Evolutionary conservation across 2,329 filamentous ascomycete species (phyloP).

Genomic region (Cladosporium austrohemisphaericum): DNA sequence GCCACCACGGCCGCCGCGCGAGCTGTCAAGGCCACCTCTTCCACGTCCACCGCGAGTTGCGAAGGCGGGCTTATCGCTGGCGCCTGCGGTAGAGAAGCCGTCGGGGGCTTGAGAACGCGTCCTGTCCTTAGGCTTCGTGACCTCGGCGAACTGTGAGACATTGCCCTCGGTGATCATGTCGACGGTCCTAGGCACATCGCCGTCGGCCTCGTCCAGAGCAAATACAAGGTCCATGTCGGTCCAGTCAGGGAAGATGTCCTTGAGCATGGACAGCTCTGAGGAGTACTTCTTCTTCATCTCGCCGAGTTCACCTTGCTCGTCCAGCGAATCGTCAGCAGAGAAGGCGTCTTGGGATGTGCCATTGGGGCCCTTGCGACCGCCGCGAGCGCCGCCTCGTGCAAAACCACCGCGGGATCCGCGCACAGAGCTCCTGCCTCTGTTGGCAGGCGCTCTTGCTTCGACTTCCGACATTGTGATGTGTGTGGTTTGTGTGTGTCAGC

Average conservation of each 20-base stretch:
- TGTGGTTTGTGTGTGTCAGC: conserved; percentile 1
- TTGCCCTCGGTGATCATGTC: conserved; percentile 76
- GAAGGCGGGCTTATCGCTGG: conserved; percentile 47
- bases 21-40: conserved; percentile 46
- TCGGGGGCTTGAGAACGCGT: conserved; percentile 70
- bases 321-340: conserved; percentile 55
- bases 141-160: conserved; percentile 80
- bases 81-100: conserved; percentile 48
- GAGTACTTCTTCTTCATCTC: conserved; percentile 89
- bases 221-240: conserved; percentile 92
- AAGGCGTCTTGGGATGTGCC: conserved; percentile 54
- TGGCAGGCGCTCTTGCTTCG: conserved; percentile 76
- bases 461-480: conserved; percentile 79
- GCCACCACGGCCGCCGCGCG: conserved; percentile 52
- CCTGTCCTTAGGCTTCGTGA: conserved; percentile 73
- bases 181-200: conserved; percentile 68
- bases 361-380: conserved; percentile 55
- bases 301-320: conserved; percentile 85
- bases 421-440: conserved; percentile 83
- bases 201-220: conserved; percentile 82
- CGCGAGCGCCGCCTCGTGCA: conserved; percentile 49
- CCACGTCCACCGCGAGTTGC: conserved; percentile 39
- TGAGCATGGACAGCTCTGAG: conserved; percentile 72
- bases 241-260: conserved; percentile 94
- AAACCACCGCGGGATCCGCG: conserved; percentile 76